Conservation (phyloP, 371 early-diverging fungal species). For the Chytridium lagenaria region DNA sequence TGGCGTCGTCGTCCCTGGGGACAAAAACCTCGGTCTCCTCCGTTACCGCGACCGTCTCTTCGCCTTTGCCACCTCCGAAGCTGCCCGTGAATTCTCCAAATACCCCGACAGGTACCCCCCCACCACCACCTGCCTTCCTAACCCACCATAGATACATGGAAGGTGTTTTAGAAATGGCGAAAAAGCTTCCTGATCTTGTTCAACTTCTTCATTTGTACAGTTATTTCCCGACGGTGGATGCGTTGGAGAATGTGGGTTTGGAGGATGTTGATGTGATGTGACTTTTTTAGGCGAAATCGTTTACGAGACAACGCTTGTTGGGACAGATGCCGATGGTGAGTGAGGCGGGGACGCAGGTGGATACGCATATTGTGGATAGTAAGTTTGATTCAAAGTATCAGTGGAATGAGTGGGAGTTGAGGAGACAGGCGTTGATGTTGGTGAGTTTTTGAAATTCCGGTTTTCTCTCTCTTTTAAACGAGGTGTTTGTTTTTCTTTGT, state of each 20-base stretch:
- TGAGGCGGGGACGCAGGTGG: slow-evolving; percentile 58
- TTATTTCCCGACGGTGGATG: slow-evolving; percentile 63
- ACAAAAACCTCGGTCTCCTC: slow-evolving; percentile 58
- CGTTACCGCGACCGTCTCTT: slow-evolving; percentile 55
- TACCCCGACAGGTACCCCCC: slow-evolving; percentile 47
- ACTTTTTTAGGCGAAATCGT: slow-evolving; percentile 47
- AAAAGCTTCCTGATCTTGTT: slow-evolving; percentile 49
- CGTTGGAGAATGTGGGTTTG: slow-evolving; percentile 53
- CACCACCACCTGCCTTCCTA: neutral
- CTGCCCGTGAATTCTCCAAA: slow-evolving; percentile 49
- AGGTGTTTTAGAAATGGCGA: slow-evolving; percentile 51
- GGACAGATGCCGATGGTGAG: slow-evolving; percentile 56
- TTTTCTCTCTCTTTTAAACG: neutral
- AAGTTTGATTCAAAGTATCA: slow-evolving; percentile 55
- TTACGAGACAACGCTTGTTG: slow-evolving; percentile 53
- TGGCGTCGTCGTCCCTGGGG: slow-evolving; percentile 57
- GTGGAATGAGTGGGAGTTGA: slow-evolving; percentile 67
- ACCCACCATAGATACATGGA: slow-evolving; percentile 45
- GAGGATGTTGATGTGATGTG: neutral
- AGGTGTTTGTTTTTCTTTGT: neutral
- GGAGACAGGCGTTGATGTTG: slow-evolving; percentile 61
- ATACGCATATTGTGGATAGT: slow-evolving; percentile 59
- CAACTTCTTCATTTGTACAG: slow-evolving; percentile 58
- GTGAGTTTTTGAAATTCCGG: slow-evolving; percentile 25
- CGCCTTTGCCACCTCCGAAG: slow-evolving; percentile 44